These are phyloP conservation scores for Lyophyllum decastes DNA, from an alignment of 768 basidiomycete genomes.

Conservation along the genomic window DNA sequence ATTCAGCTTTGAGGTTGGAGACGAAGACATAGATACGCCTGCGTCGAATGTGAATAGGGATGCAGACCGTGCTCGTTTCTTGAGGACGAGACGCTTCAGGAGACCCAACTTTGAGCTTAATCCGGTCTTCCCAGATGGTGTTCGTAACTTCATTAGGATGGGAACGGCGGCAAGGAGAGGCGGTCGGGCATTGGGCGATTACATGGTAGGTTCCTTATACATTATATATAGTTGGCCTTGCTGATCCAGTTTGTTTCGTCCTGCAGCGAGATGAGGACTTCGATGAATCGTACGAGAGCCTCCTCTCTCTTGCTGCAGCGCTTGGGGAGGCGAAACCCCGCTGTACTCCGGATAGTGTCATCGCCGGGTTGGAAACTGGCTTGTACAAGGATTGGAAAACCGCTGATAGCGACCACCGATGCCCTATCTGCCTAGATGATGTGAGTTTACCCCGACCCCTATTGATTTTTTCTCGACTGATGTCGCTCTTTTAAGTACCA, in stretches of 20 bases:
- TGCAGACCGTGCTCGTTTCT: background rate
- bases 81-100: slow-evolving; percentile 11
- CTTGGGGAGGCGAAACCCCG: slow-evolving; percentile 72
- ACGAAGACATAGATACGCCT: slow-evolving; percentile 7
- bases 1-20: slow-evolving; percentile 1
- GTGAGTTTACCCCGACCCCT: slow-evolving; percentile 40
- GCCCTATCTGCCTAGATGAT: slow-evolving; percentile 86
- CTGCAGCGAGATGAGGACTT: slow-evolving; percentile 76
- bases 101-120: slow-evolving; percentile 6
- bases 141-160: slow-evolving; percentile 13
- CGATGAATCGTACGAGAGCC: slow-evolving; percentile 72
- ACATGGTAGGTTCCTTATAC: slow-evolving; percentile 45
- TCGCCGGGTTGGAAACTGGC: slow-evolving; percentile 60
- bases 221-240: slow-evolving; percentile 1
- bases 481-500: slow-evolving; percentile 54
- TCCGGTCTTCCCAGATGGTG: slow-evolving; percentile 16
- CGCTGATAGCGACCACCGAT: slow-evolving; percentile 67
- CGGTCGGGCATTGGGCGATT: slow-evolving; percentile 39
- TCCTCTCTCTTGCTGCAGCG: slow-evolving; percentile 56
- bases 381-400: slow-evolving; percentile 71
- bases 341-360: slow-evolving; percentile 60
- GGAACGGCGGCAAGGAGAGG: slow-evolving; percentile 18
- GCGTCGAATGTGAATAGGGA: too few relatives aligned
- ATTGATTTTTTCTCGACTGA: slow-evolving; percentile 8
- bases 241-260: slow-evolving; percentile 9